Conservation (phyloP, 495 filamentous ascomycete species). For the Neurospora sp. region DNA sequence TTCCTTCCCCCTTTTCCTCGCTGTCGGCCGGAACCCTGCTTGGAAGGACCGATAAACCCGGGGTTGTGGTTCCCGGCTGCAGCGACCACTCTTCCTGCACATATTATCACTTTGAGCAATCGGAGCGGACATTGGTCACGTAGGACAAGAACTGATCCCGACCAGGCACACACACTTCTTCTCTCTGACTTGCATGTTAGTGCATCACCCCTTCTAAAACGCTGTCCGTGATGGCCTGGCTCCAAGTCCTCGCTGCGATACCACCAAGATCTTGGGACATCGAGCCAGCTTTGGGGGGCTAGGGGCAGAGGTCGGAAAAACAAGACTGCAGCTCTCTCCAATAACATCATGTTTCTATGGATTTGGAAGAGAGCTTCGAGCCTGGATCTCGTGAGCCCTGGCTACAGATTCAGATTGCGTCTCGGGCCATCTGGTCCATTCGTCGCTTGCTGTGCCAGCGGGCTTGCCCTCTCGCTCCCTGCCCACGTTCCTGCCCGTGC, state of each 20-base stretch:
- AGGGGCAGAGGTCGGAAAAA: conserved; percentile 1
- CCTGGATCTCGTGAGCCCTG: background rate
- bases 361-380: background rate
- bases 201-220: conserved; percentile 2
- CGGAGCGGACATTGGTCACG: conserved; percentile 8
- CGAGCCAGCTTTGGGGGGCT: background rate
- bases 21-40: background rate
- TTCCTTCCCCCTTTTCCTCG: background rate
- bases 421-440: background rate
- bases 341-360: background rate
- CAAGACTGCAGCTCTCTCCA: background rate
- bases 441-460: background rate
- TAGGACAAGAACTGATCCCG: conserved; percentile 16
- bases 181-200: conserved; percentile 13
- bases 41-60: conserved; percentile 3
- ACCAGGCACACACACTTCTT: conserved; percentile 9
- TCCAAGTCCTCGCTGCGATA: conserved; percentile 4
- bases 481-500: background rate
- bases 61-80: conserved; percentile 6
- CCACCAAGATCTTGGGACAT: conserved; percentile 4
- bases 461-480: background rate
- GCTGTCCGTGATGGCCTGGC: background rate
- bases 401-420: background rate
- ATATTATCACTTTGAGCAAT: conserved; percentile 11
- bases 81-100: conserved; percentile 6